These are phyloP conservation scores for Pezicula neosporulosa DNA, from an alignment of 2,329 filamentous ascomycete species.

Conservation along the genomic window DNA sequence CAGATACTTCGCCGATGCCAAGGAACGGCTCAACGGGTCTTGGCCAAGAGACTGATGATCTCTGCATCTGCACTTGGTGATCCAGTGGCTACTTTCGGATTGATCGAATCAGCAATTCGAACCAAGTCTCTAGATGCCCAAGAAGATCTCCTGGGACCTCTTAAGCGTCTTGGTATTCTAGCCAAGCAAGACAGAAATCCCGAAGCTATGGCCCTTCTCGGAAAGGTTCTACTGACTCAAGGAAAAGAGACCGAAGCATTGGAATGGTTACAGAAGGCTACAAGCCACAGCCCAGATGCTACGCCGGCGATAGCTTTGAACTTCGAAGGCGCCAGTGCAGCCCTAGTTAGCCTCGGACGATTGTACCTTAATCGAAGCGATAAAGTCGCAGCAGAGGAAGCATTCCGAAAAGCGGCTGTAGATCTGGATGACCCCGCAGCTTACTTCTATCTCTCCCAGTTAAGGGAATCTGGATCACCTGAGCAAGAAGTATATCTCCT, in stretches of 20 bases:
- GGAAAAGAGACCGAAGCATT: slow-evolving; percentile 18
- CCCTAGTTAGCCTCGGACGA: slow-evolving; percentile 18
- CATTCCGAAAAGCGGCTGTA: slow-evolving; percentile 25
- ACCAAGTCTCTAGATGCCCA: slow-evolving; percentile 1
- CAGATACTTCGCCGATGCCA: slow-evolving; percentile 18
- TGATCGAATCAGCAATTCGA: slow-evolving; percentile 15
- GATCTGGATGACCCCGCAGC: slow-evolving; percentile 25
- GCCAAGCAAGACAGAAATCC: slow-evolving; percentile 22
- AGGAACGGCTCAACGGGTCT: slow-evolving; percentile 9
- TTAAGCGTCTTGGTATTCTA: slow-evolving; percentile 16
- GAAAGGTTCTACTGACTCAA: slow-evolving; percentile 18
- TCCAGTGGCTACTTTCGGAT: slow-evolving; percentile 18
- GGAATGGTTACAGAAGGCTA: slow-evolving; percentile 20
- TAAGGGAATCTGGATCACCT: slow-evolving; percentile 11
- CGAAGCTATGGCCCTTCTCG: slow-evolving; percentile 25
- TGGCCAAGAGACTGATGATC: slow-evolving; percentile 19
- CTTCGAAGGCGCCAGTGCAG: slow-evolving; percentile 23
- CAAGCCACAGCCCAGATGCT: slow-evolving; percentile 1
- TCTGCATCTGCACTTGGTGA: slow-evolving; percentile 24
- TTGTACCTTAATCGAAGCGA: slow-evolving; percentile 15
- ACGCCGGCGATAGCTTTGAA: slow-evolving; percentile 10
- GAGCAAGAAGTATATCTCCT: slow-evolving; percentile 20
- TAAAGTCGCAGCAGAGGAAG: slow-evolving; percentile 13
- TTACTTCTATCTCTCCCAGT: slow-evolving; percentile 26
- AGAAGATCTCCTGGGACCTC: slow-evolving; percentile 5